Evolutionary conservation across 805 yeast genomes (phyloP).

Genomic region (Scheffersomyces coipomensis): DNA sequence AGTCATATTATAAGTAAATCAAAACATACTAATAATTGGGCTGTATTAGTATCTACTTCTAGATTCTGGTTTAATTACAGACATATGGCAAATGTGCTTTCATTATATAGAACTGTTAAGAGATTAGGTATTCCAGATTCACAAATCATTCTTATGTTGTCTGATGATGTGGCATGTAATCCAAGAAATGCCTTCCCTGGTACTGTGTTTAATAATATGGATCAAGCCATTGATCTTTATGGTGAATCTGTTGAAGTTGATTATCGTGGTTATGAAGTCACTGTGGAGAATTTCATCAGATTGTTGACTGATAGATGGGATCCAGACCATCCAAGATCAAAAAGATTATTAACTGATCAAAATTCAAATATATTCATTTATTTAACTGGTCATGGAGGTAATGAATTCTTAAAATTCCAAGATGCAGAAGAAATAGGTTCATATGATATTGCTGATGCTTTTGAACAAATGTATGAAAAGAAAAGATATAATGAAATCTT

Average conservation of each 20-base stretch:
- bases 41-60: conserved; percentile 93
- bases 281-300: conserved; percentile 94
- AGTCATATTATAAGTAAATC: conserved; percentile 25
- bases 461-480: conserved; percentile 95
- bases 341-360: conserved; percentile 88
- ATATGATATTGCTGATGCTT: conserved; percentile 94
- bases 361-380: conserved; percentile 91
- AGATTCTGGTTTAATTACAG: conserved; percentile 98
- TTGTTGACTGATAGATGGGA: conserved; percentile 95
- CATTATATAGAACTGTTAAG: conserved; percentile 94
- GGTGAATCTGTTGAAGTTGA: conserved; percentile 96
- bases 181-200: conserved; percentile 96
- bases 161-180: conserved; percentile 97
- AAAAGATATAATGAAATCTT: conserved; percentile 91
- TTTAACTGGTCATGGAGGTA: conserved; percentile 98
- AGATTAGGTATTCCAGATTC: conserved; percentile 97
- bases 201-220: conserved; percentile 90
- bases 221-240: conserved; percentile 86
- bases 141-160: conserved; percentile 91
- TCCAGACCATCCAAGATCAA: conserved; percentile 88
- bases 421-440: conserved; percentile 98
- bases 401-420: conserved; percentile 94
- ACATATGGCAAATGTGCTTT: conserved; percentile 94
- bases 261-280: conserved; percentile 95
- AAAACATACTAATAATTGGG: conserved; percentile 69